Conservation (phyloP, 768 basidiomycete genomes). For the Naganishia kalamii region DNA sequence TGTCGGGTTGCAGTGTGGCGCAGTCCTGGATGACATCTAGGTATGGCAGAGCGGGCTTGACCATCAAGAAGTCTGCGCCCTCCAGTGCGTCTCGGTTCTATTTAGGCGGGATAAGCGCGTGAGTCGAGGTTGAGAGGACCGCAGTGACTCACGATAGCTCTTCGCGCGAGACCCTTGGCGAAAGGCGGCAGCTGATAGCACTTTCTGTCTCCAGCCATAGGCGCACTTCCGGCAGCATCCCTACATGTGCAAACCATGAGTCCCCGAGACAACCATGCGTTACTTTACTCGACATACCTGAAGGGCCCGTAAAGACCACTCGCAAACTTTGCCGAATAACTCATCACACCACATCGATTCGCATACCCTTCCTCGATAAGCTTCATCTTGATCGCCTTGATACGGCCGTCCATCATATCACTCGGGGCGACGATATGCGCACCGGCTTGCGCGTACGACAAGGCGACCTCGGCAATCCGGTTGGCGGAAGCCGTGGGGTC, state of each 20-base stretch:
- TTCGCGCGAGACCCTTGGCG: constrained; percentile 79
- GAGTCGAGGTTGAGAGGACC: not conserved
- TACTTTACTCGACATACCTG: constrained; percentile 53
- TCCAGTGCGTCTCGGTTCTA: constrained; percentile 81
- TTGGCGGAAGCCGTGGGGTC: constrained; percentile 67
- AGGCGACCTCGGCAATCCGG: constrained; percentile 86
- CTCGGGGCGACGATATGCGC: constrained; percentile 97
- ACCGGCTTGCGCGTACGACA: constrained; percentile 88
- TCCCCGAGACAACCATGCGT: not conserved
- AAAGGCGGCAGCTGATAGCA: constrained; percentile 94
- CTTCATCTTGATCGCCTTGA: constrained; percentile 77
- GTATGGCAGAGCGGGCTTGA: constrained; percentile 92
- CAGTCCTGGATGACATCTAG: constrained; percentile 93
- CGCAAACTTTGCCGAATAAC: constrained; percentile 96
- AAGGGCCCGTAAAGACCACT: constrained; percentile 93
- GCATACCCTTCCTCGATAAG: constrained; percentile 77
- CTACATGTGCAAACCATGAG: constrained; percentile 47
- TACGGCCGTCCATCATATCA: constrained; percentile 99
- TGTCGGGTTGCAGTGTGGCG: constrained; percentile 68
- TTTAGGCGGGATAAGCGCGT: not conserved
- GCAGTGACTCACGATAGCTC: constrained; percentile 70
- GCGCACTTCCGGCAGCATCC: constrained; percentile 95
- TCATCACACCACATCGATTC: constrained; percentile 88
- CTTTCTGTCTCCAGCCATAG: constrained; percentile 89
- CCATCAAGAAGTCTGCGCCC: constrained; percentile 98